Base-by-base conservation (phyloP, 345 rosid genomes). In the Combretum micranthum region DNA sequence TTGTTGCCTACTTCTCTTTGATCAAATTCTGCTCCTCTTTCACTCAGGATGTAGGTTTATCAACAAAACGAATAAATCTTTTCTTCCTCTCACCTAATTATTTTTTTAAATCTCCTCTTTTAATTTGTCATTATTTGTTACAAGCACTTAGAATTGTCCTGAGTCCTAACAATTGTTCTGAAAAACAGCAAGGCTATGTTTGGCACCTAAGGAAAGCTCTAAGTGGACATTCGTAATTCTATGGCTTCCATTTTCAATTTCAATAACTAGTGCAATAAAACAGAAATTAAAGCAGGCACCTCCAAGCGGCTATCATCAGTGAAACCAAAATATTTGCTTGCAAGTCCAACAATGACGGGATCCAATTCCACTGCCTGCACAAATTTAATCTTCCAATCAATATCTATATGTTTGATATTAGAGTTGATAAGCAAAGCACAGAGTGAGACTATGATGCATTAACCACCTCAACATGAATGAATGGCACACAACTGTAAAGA, bases 291-390 rank as follows among this genome's bases (percentile, higher is more conserved):
- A 54, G 37, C 17, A 47, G 88, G 47, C 70, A 90, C 98, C 94
- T 84, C 85, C 79, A 92, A 70, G 52, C 64, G 75, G 59, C 62
- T 60, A 67, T 67, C 80, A 67, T 81, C 77, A 20, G 61, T 59
- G 70, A 92, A 89, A 64, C 77, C 82, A 75, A 92, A 92, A 73
- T 80, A 79, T 53, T 83, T 84, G 61, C 55, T 79, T 16, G 96
- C 95, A 59, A 92, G 74, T 64, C 25, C 42, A 67, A 79, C 72
- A 57, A 92, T 64, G 50, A 61, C 67, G 12, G 77, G 83, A 71
- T 92, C 98, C 61, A 88, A 83, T 81, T 92, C 98, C 73, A 92
- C 98, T 42, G 64, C 96, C 97, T 90, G 73, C 51, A 22, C 69
- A 13, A 52, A 26, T 15, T 10, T 25, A 19, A 44, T 26, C 22